Percentiles rank a stretch among this genome's conserved stretches.
Evolutionary conservation across 176 grass and related monocot genomes (phyloP).

Genomic region (Carex kokanica): DNA sequence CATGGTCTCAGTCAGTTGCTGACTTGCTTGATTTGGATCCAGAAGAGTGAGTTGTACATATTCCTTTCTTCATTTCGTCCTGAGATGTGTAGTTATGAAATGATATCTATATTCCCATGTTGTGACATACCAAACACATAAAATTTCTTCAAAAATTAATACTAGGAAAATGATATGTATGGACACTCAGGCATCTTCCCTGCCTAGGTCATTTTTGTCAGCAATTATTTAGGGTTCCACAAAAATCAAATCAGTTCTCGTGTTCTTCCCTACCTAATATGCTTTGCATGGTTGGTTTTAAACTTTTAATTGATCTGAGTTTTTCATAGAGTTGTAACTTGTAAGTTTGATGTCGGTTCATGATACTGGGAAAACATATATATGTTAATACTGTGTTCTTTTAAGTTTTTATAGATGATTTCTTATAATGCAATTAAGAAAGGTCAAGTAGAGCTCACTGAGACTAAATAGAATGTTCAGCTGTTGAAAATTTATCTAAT

Average conservation of each 20-base stretch:
- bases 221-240: neutral
- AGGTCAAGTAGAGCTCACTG: neutral
- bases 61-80: neutral
- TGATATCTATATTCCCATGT: neutral
- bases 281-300: neutral
- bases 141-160: neutral
- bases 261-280: neutral
- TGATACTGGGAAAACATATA: neutral
- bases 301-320: neutral
- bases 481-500: neutral
- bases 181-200: neutral
- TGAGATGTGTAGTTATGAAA: neutral
- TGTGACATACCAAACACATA: neutral
- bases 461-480: neutral
- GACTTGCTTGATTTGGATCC: slow-evolving; percentile 92
- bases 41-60: slow-evolving; percentile 51
- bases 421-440: neutral
- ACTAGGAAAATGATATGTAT: neutral
- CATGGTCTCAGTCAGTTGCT: slow-evolving; percentile 64
- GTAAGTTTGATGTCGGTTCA: neutral
- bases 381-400: neutral
- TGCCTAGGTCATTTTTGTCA: neutral
- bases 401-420: neutral
- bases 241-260: neutral
- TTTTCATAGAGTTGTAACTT: neutral